Evolutionary conservation across 1,284 basidiomycete species (phyloP), one percentile per base, ranked within the genome.

Genomic region (Apiotrichum sp.): DNA sequence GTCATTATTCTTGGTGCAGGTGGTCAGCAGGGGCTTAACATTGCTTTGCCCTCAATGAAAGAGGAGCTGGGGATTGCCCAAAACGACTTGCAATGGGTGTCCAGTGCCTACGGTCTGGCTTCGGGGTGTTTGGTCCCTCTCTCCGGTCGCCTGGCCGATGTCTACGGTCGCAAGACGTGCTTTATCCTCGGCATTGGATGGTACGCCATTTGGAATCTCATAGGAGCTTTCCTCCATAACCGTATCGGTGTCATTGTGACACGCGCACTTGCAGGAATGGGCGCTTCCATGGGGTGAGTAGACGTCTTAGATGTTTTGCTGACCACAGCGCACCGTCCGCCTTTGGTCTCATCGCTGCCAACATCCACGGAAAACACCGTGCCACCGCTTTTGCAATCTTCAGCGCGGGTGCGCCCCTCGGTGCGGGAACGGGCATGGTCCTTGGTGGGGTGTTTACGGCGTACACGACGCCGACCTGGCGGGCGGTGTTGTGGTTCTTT

Each of bases 81-180:
- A 7, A 56, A 56, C 32, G 49, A 63, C 36, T 59, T 74, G n/a
- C 68, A 69, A 44, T 76, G 74, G 74, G 64, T 73, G 4, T 52
- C 73, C 11, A 64, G 68, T 13, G 66, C 71, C 35, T 69, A 72
- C 50, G 63, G 67, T 4, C 65, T 76, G 13, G 62, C 70, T 40
- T 68, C 65, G 9, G 74, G 70, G 22, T 68, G 72, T 29, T 63
- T 75, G 47, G 59, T 75, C n/a, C 68, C 74, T 33, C 65, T 74
- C 1, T 55, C 59, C 1, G 74, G 74, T 8, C 68, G 65, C 2
- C 61, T 76, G 46, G 72, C 74, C 1, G 74, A 76, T 54, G 63
- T 71, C 22, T 68, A 69, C 43, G 73, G 73, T 3, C 64, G 70
- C 29, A 62, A 65, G 33, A 32, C 50, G 6, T 64, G 71, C 36